Conservation (phyloP, 2,329 filamentous ascomycete genomes). For the Cladophialophora chaetospira region DNA sequence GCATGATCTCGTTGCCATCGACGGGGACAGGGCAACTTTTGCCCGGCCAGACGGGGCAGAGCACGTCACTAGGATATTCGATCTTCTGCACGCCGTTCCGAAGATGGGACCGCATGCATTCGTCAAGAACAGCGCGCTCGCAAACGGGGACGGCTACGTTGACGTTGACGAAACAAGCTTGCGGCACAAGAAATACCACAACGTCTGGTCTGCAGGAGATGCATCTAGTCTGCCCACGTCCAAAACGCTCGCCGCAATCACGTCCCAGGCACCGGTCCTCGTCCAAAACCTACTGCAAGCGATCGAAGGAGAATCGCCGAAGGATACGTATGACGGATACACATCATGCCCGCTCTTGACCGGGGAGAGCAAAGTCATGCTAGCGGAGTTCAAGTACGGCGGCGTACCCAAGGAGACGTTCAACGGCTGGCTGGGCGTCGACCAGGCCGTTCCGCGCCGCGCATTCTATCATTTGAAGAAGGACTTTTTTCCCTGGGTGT, state of each 20-base stretch:
- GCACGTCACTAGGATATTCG: conserved; percentile 52
- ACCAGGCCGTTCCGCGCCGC: conserved; percentile 58
- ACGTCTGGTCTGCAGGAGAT: conserved; percentile 63
- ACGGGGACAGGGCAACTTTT: conserved; percentile 69
- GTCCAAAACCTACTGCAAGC: conserved; percentile 52
- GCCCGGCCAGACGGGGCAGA: conserved; percentile 47
- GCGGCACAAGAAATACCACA: conserved; percentile 56
- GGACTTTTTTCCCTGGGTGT: conserved; percentile 69
- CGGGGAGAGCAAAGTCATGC: conserved; percentile 63
- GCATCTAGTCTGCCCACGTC: conserved; percentile 62
- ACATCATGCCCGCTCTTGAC: conserved; percentile 58
- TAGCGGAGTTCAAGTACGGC: conserved; percentile 68
- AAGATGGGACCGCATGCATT: conserved; percentile 62
- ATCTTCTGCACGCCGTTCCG: conserved; percentile 59
- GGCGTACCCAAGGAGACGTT: conserved; percentile 66
- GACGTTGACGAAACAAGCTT: conserved; percentile 58
- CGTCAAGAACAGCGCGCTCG: conserved; percentile 56
- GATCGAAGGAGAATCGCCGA: conserved; percentile 49
- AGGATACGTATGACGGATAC: conserved; percentile 56
- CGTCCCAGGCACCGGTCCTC: conserved; percentile 54
- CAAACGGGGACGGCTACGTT: conserved; percentile 59
- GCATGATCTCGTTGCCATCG: conserved; percentile 76
- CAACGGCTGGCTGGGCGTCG: conserved; percentile 55
- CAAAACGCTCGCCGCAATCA: conserved; percentile 59
- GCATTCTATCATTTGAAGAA: conserved; percentile 66